Conservation (phyloP, 179 eudicot species). For the Carnegiea gigantea region DNA sequence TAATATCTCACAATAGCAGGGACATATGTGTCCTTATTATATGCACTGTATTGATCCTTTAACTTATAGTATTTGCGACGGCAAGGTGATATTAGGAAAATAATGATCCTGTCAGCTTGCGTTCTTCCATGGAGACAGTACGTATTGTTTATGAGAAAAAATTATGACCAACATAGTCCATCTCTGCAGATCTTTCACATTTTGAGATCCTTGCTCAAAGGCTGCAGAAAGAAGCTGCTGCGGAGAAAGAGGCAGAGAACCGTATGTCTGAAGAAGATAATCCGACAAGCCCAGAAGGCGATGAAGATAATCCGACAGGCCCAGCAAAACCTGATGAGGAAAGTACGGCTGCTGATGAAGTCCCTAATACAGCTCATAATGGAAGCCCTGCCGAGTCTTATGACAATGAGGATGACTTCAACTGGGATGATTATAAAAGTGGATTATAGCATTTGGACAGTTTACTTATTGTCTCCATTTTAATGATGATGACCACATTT, state of each 20-base stretch:
- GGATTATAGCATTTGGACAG: background rate
- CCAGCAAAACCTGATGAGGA: slow-evolving; percentile 21
- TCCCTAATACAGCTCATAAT: background rate
- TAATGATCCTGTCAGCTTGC: background rate
- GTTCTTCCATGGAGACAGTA: background rate
- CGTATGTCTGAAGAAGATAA: slow-evolving; percentile 5
- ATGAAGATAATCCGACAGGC: slow-evolving; percentile 3
- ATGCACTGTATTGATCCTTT: no score
- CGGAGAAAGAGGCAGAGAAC: background rate
- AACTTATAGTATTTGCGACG: no score
- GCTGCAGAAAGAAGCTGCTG: slow-evolving; percentile 26
- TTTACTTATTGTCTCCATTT: background rate
- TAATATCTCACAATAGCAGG: background rate
- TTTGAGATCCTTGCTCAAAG: slow-evolving; percentile 47
- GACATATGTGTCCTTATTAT: no score
- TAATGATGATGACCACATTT: background rate
- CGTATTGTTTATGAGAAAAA: background rate
- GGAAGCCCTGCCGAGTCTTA: slow-evolving; percentile 24
- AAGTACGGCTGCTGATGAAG: slow-evolving; percentile 4
- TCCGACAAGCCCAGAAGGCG: background rate
- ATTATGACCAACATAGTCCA: slow-evolving; percentile 7
- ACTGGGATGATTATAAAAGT: background rate
- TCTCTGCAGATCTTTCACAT: slow-evolving; percentile 53
- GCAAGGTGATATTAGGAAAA: background rate
- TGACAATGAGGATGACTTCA: slow-evolving; percentile 12